Base-by-base conservation (phyloP, 2,329 filamentous ascomycete species). In the Fusarium sp. region DNA sequence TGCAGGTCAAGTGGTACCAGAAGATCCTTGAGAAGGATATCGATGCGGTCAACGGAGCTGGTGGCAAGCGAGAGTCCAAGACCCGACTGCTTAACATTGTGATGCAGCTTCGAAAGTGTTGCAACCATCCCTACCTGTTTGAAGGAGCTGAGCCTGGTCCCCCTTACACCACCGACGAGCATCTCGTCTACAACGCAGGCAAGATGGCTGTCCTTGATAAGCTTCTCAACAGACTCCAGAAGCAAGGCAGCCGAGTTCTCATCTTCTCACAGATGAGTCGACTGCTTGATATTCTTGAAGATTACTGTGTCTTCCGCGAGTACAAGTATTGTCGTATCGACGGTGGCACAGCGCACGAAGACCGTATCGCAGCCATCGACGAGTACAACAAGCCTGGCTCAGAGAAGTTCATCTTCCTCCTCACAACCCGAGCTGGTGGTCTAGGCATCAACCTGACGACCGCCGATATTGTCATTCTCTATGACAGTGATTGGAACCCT, bases 201-300 rank as follows among this genome's bases (percentile, higher is more conserved):
- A 99, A 99, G 83, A 99, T 99, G 96, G 88, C 93, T 31, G 93
- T 99, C 77, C 86, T 99, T 16, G 96, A 99, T 83, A 97, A 93
- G 81, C 87, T 99, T 10, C 84, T 99, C 53, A 90, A 87, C 75
- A 89, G 94, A 50, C 88, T 99, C 83, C 86, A 94, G 79, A 88
- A 87, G 50, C 91, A 97, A 77, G 96, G 93, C 42, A 98, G 94
- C 77, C 89, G 96, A 70, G 93, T 99, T n/a, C 87, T 99, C 61
- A 98, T 99, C 74, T 99, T 99, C 83, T 99, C 96, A 0, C 96
- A 99, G 77, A 99, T 99, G 96, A 97, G 94, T 76, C 93, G 96
- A 86, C 86, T 97, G 38, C 84, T 99, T 42, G 96, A 99, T 77
- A 99, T 99, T 58, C 86, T 99, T 14, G 96, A 99, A 78, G 96